Conservation (phyloP, 2,329 filamentous ascomycete species). For the Diplodia intermedia region DNA sequence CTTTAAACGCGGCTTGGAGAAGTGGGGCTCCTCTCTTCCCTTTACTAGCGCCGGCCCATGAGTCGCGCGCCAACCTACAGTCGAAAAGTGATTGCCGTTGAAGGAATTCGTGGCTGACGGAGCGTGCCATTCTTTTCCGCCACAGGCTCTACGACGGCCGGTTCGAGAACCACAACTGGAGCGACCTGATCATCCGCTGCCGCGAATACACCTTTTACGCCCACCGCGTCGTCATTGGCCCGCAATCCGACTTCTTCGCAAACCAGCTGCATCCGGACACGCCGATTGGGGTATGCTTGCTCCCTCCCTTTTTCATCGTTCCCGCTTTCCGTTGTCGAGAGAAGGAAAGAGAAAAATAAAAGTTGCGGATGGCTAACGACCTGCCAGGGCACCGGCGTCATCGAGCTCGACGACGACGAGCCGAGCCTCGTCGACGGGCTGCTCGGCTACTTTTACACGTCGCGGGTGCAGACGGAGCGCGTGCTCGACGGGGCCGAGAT, state of each 20-base stretch:
- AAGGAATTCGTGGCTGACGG: neutral
- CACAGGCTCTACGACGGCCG: conserved; percentile 2
- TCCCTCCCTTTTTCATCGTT: neutral
- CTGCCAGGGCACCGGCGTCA: conserved; percentile 16
- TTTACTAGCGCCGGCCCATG: neutral
- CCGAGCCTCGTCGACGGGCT: conserved; percentile 23
- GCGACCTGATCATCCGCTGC: conserved; percentile 5
- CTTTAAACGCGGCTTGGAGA: conserved; percentile 13
- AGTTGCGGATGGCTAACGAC: neutral
- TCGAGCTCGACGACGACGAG: conserved; percentile 17
- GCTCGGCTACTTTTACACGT: conserved; percentile 28
- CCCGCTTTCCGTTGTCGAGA: neutral
- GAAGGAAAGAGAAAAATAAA: neutral
- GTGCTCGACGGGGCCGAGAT: neutral
- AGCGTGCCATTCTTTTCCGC: neutral
- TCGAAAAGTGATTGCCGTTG: neutral
- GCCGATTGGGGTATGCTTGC: neutral
- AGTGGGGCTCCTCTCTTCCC: conserved; percentile 1
- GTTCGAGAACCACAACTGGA: conserved; percentile 7
- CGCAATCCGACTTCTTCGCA: conserved; percentile 16
- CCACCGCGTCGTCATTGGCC: conserved; percentile 3
- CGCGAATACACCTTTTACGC: conserved; percentile 2
- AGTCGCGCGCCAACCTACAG: neutral
- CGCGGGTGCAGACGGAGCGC: neutral
- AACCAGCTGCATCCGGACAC: conserved; percentile 1